phyloP scores from a whole-genome alignment of 2,329 filamentous ascomycete genomes.

The Pseudogymnoascus pannorum region DNA sequence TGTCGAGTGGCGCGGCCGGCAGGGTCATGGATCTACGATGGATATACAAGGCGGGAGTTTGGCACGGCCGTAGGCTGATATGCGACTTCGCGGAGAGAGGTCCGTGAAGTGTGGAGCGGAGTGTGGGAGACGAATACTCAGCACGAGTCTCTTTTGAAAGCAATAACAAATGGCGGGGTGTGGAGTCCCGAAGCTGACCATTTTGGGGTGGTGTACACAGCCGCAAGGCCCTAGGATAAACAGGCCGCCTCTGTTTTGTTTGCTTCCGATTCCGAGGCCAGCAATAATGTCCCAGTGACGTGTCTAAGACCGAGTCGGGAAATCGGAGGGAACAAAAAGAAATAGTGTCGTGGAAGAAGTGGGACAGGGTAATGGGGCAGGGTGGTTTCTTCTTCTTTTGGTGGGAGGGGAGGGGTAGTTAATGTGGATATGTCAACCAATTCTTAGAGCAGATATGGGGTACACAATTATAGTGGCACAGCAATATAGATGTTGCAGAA shows the following conservation, averaged over 20 bases:
- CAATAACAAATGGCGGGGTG: conserved; percentile 4
- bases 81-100: not conserved
- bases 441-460: not conserved
- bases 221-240: not conserved
- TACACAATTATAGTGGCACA: not conserved
- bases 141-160: not conserved
- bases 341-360: not conserved
- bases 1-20: not conserved
- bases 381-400: not conserved
- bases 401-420: conserved; percentile 6
- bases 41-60: not conserved
- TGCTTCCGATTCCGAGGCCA: not conserved
- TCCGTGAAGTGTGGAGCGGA: not conserved
- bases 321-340: not conserved
- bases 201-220: not conserved
- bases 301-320: conserved; percentile 1
- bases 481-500: not conserved
- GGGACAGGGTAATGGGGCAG: not conserved
- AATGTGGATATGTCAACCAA: not conserved
- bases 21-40: conserved; percentile 4
- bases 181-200: conserved; percentile 4
- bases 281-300: conserved; percentile 1
- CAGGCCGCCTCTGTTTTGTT: not conserved
- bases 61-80: not conserved
- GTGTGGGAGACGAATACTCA: not conserved